phyloP scores from a whole-genome alignment of 208 protist genomes.

The Polymyxa betae region DNA sequence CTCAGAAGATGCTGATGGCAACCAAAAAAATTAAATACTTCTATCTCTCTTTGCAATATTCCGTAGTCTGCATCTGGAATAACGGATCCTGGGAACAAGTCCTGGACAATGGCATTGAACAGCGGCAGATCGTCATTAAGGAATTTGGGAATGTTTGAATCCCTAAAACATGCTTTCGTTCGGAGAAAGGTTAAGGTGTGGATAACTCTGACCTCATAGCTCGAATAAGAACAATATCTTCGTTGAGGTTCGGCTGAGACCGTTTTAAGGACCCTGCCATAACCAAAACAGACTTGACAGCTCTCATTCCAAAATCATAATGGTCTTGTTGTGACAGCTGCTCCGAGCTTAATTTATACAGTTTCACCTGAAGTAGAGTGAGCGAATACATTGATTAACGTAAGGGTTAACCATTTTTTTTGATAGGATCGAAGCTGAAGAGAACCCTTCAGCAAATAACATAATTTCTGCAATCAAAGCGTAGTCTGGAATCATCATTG shows the following conservation, averaged over 20 bases:
- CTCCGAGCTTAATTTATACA: slow-evolving; percentile 97
- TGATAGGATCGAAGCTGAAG: slow-evolving; percentile 83
- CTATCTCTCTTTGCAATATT: slow-evolving; percentile 85
- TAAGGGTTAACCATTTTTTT: slow-evolving; percentile 87
- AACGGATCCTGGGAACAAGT: slow-evolving; percentile 94
- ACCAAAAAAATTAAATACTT: slow-evolving; percentile 66
- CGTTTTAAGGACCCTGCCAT: slow-evolving; percentile 96
- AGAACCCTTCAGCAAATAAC: slow-evolving; percentile 94
- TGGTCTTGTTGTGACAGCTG: slow-evolving; percentile 87
- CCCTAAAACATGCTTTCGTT: slow-evolving; percentile 62
- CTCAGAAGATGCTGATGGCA: neutral
- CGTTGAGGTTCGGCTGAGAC: slow-evolving; percentile 88
- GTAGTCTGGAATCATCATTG: slow-evolving; percentile 96
- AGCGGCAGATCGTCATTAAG: slow-evolving; percentile 95
- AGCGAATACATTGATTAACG: neutral
- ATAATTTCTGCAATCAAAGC: slow-evolving; percentile 96
- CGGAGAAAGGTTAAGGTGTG: neutral
- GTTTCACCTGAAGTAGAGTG: slow-evolving; percentile 69
- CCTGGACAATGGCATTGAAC: slow-evolving; percentile 95
- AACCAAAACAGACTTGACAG: slow-evolving; percentile 96
- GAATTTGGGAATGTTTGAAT: slow-evolving; percentile 96
- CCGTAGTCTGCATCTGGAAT: slow-evolving; percentile 89
- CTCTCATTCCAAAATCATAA: slow-evolving; percentile 96
- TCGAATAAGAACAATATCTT: slow-evolving; percentile 95
- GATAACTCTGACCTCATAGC: slow-evolving; percentile 84